Conservation (phyloP, 495 filamentous ascomycete species). For the Aspergillus carlsbadensis region DNA sequence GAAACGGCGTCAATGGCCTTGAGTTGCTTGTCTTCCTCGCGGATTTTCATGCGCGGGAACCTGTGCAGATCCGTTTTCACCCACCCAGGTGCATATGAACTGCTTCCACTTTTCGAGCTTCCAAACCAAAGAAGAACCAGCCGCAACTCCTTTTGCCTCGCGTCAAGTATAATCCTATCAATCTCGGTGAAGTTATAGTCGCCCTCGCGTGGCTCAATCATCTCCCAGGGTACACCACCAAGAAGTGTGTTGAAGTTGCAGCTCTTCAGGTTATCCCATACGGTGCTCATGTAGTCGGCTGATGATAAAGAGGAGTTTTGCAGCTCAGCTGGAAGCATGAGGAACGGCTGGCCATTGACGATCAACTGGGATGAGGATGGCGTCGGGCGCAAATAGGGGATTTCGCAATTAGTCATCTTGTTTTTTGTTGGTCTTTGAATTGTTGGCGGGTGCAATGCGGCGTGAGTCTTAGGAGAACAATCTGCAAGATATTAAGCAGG, state of each 20-base stretch:
- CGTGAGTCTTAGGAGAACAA: too few relatives aligned
- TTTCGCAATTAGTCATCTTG: too few relatives aligned
- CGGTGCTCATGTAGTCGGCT: not conserved
- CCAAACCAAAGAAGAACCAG: conserved; percentile 2
- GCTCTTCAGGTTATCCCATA: not conserved
- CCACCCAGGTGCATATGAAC: conserved; percentile 43
- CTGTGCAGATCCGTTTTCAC: conserved; percentile 42
- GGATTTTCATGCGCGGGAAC: conserved; percentile 37
- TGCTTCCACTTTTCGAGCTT: conserved; percentile 17
- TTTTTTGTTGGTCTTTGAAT: too few relatives aligned
- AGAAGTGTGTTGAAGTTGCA: not conserved
- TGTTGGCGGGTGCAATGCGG: too few relatives aligned
- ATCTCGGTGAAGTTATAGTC: not conserved
- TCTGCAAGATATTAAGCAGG: too few relatives aligned
- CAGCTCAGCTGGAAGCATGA: not conserved
- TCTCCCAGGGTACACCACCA: not conserved
- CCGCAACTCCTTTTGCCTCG: not conserved
- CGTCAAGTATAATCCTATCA: not conserved
- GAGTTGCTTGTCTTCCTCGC: conserved; percentile 21
- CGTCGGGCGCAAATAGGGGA: too few relatives aligned
- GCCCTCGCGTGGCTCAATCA: conserved; percentile 2
- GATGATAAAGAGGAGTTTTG: conserved; percentile 1
- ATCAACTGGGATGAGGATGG: too few relatives aligned
- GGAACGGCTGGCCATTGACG: too few relatives aligned
- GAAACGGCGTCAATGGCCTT: conserved; percentile 28